Evolutionary conservation across 75 land plant genomes (phyloP).

Genomic region (Gnetum montanum): DNA sequence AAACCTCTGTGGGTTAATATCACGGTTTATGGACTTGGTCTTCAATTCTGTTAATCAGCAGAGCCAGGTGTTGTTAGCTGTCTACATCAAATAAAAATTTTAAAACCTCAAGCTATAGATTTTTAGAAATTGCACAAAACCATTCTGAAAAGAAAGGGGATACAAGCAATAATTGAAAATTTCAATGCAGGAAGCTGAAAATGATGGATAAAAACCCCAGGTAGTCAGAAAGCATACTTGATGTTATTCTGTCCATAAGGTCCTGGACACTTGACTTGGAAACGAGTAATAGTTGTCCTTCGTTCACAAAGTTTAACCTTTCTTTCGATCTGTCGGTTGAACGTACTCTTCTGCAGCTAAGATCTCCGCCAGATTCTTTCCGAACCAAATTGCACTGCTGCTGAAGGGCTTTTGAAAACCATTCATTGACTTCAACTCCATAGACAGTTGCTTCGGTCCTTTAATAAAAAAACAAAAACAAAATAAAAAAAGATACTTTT

Average conservation of each 20-base stretch:
- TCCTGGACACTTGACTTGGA: slow-evolving; percentile 75
- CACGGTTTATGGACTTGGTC: background rate
- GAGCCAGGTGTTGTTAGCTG: too few relatives aligned
- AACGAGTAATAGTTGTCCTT: slow-evolving; percentile 74
- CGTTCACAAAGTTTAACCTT: slow-evolving; percentile 57
- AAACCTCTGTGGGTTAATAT: slow-evolving; percentile 64
- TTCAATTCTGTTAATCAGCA: too few relatives aligned
- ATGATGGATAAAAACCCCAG: too few relatives aligned
- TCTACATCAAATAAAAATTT: too few relatives aligned
- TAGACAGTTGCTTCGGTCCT: slow-evolving; percentile 56
- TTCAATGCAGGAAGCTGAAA: too few relatives aligned
- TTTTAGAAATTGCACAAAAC: too few relatives aligned
- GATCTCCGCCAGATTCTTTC: slow-evolving; percentile 8
- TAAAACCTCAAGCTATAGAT: too few relatives aligned
- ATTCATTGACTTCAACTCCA: slow-evolving; percentile 44
- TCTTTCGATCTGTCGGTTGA: slow-evolving; percentile 12
- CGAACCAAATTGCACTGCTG: slow-evolving; percentile 56
- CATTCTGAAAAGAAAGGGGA: too few relatives aligned
- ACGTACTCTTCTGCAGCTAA: slow-evolving; percentile 3
- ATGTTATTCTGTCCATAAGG: slow-evolving; percentile 43
- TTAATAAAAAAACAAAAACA: background rate
- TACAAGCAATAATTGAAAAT: too few relatives aligned
- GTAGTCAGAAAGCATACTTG: slow-evolving; percentile 41
- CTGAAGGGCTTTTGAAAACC: slow-evolving; percentile 73
- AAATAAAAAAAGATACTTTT: too few relatives aligned